These are phyloP conservation scores for Lipomyces yarrowii DNA, from an alignment of 1,139 yeast genomes.

Conservation along the genomic window DNA sequence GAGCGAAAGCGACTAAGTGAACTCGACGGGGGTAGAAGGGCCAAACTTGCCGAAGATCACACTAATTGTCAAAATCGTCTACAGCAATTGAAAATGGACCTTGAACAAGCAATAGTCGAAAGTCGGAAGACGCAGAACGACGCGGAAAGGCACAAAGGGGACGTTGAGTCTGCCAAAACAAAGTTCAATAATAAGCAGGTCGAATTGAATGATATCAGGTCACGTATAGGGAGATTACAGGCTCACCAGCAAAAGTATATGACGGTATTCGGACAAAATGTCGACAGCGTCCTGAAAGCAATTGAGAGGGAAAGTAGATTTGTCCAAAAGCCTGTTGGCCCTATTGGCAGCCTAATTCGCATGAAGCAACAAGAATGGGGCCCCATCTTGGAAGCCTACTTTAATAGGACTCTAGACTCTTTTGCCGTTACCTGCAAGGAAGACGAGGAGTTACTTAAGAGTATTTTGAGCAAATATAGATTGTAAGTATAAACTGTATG, in stretches of 20 bases:
- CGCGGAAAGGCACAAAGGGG: slow-evolving; percentile 35
- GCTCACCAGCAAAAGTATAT: slow-evolving; percentile 35
- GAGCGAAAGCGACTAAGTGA: slow-evolving; percentile 19
- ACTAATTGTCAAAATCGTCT: not conserved
- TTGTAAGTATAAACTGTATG: slow-evolving; percentile 21
- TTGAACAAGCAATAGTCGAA: slow-evolving; percentile 20
- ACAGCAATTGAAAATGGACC: slow-evolving; percentile 1
- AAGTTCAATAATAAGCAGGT: slow-evolving; percentile 37
- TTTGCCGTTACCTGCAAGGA: slow-evolving; percentile 67
- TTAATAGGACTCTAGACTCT: slow-evolving; percentile 56
- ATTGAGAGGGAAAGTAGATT: slow-evolving; percentile 47
- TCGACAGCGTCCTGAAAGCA: slow-evolving; percentile 49
- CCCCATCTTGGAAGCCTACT: slow-evolving; percentile 57
- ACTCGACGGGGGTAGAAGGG: slow-evolving; percentile 25
- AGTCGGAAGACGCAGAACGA: slow-evolving; percentile 29
- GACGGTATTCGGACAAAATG: slow-evolving; percentile 53
- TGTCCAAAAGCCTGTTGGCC: slow-evolving; percentile 71
- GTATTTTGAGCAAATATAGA: slow-evolving; percentile 47
- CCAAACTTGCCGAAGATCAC: slow-evolving; percentile 3
- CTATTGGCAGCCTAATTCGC: slow-evolving; percentile 66
- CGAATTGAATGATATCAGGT: slow-evolving; percentile 34
- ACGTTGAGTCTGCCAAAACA: slow-evolving; percentile 11
- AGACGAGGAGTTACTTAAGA: slow-evolving; percentile 58
- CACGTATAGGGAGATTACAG: slow-evolving; percentile 39
- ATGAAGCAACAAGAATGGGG: slow-evolving; percentile 67